A percentile compares a stretch with the other conserved stretches of the same genome.
phyloP scores from a whole-genome alignment of 129 eudicot species.

The sunflower (Helianthus annuus) region DNA sequence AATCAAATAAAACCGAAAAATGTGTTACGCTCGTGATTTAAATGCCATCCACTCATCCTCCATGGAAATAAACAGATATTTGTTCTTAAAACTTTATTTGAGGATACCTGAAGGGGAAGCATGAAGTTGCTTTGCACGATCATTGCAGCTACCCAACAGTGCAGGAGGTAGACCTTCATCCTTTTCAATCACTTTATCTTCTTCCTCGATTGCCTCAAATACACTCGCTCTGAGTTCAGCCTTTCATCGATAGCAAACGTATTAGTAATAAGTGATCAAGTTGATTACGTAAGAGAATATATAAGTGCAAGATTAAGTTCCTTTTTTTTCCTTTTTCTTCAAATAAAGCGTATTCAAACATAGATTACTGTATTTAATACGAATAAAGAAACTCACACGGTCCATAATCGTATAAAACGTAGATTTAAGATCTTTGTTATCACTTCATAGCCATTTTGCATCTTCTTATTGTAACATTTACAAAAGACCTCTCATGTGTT shows the following conservation, averaged over 20 bases:
- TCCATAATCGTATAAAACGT: not conserved
- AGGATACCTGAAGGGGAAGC: conserved; percentile 82
- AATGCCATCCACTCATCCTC: conserved; percentile 5
- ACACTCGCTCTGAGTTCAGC: conserved; percentile 98
- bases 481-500: not conserved
- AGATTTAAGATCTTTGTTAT: not conserved
- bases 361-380: not conserved
- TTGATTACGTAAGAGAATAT: not conserved
- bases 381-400: not conserved
- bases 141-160: conserved; percentile 93
- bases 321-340: not conserved
- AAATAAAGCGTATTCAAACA: not conserved
- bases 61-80: not conserved
- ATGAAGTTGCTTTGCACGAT: conserved; percentile 93
- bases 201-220: conserved; percentile 97
- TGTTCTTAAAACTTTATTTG: too few relatives aligned
- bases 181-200: conserved; percentile 74
- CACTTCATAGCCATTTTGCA: not conserved
- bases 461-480: not conserved
- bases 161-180: conserved; percentile 96
- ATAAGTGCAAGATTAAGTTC: not conserved
- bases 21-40: not conserved
- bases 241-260: conserved; percentile 34
- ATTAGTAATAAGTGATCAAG: not conserved
- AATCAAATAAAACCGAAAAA: not conserved